phyloP scores from a whole-genome alignment of 2,329 filamentous ascomycete species.

The Neospermospora avenae region DNA sequence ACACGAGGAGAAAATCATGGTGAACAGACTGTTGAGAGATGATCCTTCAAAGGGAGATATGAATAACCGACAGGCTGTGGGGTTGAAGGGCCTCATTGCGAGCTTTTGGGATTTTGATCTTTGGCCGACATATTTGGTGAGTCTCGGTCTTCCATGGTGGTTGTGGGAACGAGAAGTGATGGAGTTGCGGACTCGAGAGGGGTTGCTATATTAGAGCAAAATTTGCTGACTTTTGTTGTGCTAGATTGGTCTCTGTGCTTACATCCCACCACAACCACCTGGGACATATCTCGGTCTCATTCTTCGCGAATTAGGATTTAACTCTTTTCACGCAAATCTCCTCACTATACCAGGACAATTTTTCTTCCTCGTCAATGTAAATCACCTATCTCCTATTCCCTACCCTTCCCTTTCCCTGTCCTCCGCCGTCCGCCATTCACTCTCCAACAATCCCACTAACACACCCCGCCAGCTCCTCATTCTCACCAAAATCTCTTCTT shows the following conservation, averaged over 20 bases:
- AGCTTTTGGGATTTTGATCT: conserved; percentile 53
- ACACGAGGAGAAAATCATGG: conserved; percentile 62
- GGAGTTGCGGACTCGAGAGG: too few species aligned
- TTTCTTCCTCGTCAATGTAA: conserved; percentile 32
- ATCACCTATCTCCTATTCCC: neutral
- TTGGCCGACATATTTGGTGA: conserved; percentile 43
- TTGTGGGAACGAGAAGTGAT: too few species aligned
- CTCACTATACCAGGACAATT: conserved; percentile 20
- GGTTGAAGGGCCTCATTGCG: conserved; percentile 41
- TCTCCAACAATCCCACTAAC: too few species aligned
- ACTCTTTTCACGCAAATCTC: conserved; percentile 25
- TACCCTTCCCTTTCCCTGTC: neutral
- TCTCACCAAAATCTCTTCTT: conserved; percentile 31
- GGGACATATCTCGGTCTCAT: conserved; percentile 22
- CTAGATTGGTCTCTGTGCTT: conserved; percentile 12
- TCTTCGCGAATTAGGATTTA: conserved; percentile 20
- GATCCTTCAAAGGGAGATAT: conserved; percentile 48
- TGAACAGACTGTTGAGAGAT: conserved; percentile 55
- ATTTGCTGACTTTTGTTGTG: neutral
- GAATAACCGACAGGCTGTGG: conserved; percentile 48
- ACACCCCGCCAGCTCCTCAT: conserved; percentile 1
- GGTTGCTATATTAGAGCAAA: neutral
- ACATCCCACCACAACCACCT: conserved; percentile 14
- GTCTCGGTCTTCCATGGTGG: too few species aligned
- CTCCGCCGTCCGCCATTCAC: too few species aligned